Base-by-base conservation (phyloP, 2,329 filamentous ascomycete genomes). In the Phoma herbarum region DNA sequence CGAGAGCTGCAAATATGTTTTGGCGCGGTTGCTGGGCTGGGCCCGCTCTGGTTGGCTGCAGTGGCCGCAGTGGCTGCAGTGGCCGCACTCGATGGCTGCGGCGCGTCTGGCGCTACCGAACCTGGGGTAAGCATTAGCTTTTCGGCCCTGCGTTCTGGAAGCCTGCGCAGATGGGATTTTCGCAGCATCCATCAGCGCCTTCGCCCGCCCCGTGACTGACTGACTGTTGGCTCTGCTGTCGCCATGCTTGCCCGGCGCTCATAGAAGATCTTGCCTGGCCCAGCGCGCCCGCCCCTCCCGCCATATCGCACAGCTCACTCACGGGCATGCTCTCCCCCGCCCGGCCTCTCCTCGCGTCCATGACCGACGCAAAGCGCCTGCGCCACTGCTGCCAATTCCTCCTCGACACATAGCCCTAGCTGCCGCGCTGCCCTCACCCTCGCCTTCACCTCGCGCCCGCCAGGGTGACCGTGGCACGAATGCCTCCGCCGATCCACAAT, bases 401-500 rank as follows among this genome's bases (percentile, higher is more conserved):
- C 25, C 48, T 31, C 23, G 31, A 44, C 44, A 41, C 43, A 35
- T 31, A 18, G 49, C 55, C 16, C 18, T 20, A 54, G 47, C 43
- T 44, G 46, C 39, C 31, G 26, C 18, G 29, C 37, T 39, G 33
- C 37, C 41, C 31, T 43, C 41, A n/a, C 23, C 41, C 31, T 43
- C 41, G 10, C 23, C 22, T 43, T 9, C 41, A 23, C n/a, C 42
- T 10, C 35, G 46, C 43, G 46, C 59, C 39, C 46, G 11, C 48
- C 42, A 53, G 54, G 52, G 43, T 59, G 37, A 39, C 59, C 54
- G 54, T 60, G 56, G 46, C 60, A 63, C 73, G 63, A 60, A 79
- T 79, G 77, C 75, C 77, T 77, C 74, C 75, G 48, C 64, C 75
- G 42, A 50, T 68, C 39, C 70, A 70, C 59, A 44, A 77, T 74